Base-by-base conservation (phyloP, 441 rosid genomes). In the Euphorbia corollata region DNA sequence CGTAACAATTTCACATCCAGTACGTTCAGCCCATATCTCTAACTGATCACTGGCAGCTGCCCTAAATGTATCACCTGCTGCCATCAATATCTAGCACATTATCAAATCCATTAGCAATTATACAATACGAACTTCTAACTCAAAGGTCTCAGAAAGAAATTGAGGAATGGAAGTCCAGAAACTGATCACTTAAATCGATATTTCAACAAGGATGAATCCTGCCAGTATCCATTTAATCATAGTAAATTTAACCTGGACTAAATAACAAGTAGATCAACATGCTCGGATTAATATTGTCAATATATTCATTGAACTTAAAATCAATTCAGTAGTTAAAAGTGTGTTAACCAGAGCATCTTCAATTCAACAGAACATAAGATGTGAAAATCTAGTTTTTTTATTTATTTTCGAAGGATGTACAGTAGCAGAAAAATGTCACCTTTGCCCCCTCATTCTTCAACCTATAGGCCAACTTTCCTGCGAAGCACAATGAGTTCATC, bases 51-150 rank as follows among this genome's bases (percentile, higher is more conserved):
- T 88, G 54, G 93, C 87, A 77, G 97, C 97, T 68, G 97, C 93
- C 76, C 97, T 86, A 77, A 87, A 91, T 57, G 97, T 91, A 79
- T 91, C 97, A 13, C 97, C 97, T 62, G 97, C 97, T 23, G 97
- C 97, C 84, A 88, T 76, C 70, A 91, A 75, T 77, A 88, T 78
- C 97, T 88, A 78, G 62, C 64, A 80, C 63, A 71, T 61, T 75
- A 74, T 67, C 76, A 63, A 73, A 69, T 57, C 30, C 64, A 72
- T 64, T 51, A 82, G 74, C 15, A 55, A 24, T 9, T 9, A 10
- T 24, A 23, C n/a, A 43, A 23, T 6, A 19, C 10, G 51, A 61
- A 41, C 8, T 19, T 39, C 18, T 12, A 38, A 39, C 18, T 38
- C 53, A 16, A 10, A 62, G 34, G 64, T 38, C 47, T 18, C 7